Evolutionary conservation across 2,329 filamentous ascomycete species (phyloP).

Genomic region (Didymella glomerata): DNA sequence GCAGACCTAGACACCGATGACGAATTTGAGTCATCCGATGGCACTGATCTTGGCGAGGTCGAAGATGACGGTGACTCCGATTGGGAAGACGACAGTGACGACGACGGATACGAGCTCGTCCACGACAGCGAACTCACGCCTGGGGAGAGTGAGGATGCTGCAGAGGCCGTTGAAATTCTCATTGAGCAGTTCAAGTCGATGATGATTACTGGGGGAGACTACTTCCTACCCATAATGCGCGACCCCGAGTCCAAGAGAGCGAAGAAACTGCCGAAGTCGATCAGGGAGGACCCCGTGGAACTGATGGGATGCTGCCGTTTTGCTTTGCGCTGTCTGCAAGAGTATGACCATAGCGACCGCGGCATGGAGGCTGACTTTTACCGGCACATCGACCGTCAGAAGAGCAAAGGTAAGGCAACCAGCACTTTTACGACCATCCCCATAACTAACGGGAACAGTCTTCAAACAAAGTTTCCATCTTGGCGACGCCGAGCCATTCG

Average conservation of each 20-base stretch:
- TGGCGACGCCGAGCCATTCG: constrained; percentile 55
- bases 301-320: constrained; percentile 29
- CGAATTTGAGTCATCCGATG: constrained; percentile 21
- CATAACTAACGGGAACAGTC: constrained; percentile 25
- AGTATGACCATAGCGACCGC: constrained; percentile 17
- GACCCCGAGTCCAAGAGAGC: constrained; percentile 16
- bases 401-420: constrained; percentile 42
- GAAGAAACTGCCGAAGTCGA: constrained; percentile 16
- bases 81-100: constrained; percentile 22
- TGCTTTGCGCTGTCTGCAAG: constrained; percentile 26
- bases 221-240: constrained; percentile 28
- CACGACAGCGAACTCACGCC: background rate
- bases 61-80: constrained; percentile 18
- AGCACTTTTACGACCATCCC: background rate
- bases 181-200: constrained; percentile 20
- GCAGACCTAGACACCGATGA: constrained; percentile 33
- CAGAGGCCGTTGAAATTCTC: constrained; percentile 20
- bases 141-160: constrained; percentile 20
- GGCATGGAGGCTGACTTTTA: constrained; percentile 39
- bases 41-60: constrained; percentile 21
- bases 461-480: constrained; percentile 58
- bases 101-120: background rate
- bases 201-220: constrained; percentile 16
- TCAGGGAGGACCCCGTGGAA: constrained; percentile 23
- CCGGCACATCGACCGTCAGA: constrained; percentile 45